Conservation (phyloP, 306 rosid species). For the Delonix regia region DNA sequence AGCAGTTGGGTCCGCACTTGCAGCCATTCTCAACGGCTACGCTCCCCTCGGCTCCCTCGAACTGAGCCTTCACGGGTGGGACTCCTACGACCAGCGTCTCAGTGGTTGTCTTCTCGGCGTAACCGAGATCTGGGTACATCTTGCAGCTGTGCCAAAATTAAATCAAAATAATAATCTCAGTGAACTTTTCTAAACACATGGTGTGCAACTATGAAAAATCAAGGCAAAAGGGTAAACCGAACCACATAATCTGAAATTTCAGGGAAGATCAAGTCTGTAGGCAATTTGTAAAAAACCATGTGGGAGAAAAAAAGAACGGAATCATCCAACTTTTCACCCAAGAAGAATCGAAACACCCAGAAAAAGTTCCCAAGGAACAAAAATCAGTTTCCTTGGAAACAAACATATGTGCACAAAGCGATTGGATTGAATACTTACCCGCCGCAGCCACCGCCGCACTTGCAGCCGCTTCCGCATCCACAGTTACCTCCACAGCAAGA, state of each 20-base stretch:
- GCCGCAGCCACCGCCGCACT: constrained; percentile 10
- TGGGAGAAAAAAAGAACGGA: no score
- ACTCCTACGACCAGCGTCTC: constrained; percentile 58
- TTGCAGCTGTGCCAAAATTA: constrained; percentile 46
- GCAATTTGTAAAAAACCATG: neutral
- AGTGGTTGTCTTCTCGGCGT: constrained; percentile 48
- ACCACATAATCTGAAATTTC: neutral
- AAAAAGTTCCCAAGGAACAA: neutral
- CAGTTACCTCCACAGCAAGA: constrained; percentile 22
- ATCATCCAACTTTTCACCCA: no score
- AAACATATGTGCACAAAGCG: neutral
- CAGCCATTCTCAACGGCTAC: constrained; percentile 54
- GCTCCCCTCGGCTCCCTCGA: constrained; percentile 48
- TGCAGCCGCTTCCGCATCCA: constrained; percentile 9
- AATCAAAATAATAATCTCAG: neutral
- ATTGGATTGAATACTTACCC: neutral
- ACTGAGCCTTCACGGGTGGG: constrained; percentile 41
- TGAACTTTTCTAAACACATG: neutral
- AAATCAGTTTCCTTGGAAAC: neutral
- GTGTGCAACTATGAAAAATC: neutral
- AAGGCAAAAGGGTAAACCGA: neutral
- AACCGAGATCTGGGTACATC: constrained; percentile 51
- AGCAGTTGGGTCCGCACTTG: constrained; percentile 73
- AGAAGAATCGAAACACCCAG: neutral
- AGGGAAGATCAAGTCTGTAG: neutral